Base-by-base conservation (phyloP, 805 yeast species). In the Dipodascus albidus region DNA sequence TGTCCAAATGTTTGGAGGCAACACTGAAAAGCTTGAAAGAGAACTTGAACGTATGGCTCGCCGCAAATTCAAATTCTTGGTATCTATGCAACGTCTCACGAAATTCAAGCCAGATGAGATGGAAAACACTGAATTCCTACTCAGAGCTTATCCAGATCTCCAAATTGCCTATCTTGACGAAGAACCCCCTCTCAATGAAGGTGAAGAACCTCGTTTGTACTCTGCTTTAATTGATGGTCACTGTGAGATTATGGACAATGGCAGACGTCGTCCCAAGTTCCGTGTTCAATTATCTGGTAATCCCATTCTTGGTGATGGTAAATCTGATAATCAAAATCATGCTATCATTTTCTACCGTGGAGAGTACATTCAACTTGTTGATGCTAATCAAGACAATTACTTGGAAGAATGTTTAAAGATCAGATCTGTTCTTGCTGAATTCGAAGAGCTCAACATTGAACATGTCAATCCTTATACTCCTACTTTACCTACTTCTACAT, bases 1-100 rank as follows among this genome's bases (percentile, higher is more conserved):
- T 68, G 95, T 90, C 57, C 97, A 93, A 76, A 88, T 90, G 89
- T 91, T 90, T 68, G 98, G 97, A 62, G 98, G 98, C 63, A 95
- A 91, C 69, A 96, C 97, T 56, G 98, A 91, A 74, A 95, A 96
- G 64, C 78, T 81, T 54, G 98, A 93, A 75, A 81, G 89, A 71
- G 98, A 95, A 70, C 82, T 91, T 60, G 97, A 91, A 64, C 75
- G 81, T 48, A 77, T 89, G 80, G 86, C 91, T 0, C 74, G 76
- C 53, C 74, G 95, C 58, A 91, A 91, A 70, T 89, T 89, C 72
- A 78, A 80, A 62, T 71, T 91, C 63, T 64, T 91, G 22, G 80
- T 91, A 19, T 84, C 96, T 0, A 87, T 91, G 96, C 98, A 91
- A 71, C 77, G 95, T 58, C 77, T 79, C 55, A 78, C 82, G 55